Percentiles rank a stretch among this genome's conserved stretches.
Conservation (phyloP, 805 yeast genomes). For the Kazachstania martiniae region DNA sequence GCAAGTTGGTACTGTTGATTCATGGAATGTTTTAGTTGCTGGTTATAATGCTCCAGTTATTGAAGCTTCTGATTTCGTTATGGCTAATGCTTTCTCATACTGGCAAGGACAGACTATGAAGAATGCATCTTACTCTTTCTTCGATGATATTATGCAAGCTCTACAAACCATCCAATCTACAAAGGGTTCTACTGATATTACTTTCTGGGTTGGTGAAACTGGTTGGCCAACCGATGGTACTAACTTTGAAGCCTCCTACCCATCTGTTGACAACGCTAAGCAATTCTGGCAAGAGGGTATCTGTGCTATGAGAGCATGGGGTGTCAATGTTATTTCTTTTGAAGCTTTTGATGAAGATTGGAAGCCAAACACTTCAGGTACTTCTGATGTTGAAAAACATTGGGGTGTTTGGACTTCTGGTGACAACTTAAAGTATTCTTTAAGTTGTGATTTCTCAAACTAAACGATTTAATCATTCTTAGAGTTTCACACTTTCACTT, state of each 20-base stretch:
- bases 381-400: conserved; percentile 78
- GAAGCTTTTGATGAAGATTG: conserved; percentile 95
- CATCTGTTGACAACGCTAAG: conserved; percentile 64
- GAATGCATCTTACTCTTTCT: conserved; percentile 83
- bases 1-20: conserved; percentile 89
- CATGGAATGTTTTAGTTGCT: conserved; percentile 88
- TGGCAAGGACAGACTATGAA: conserved; percentile 92
- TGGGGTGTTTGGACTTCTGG: conserved; percentile 81
- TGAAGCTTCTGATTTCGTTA: conserved; percentile 71
- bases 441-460: conserved; percentile 36
- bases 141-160: conserved; percentile 97
- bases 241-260: conserved; percentile 51
- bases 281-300: conserved; percentile 79
- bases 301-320: conserved; percentile 94
- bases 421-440: conserved; percentile 35
- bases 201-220: conserved; percentile 95
- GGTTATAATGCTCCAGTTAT: conserved; percentile 63
- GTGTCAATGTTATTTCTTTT: conserved; percentile 81
- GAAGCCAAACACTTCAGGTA: conserved; percentile 88
- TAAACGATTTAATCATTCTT: background rate
- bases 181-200: conserved; percentile 78
- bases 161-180: conserved; percentile 74
- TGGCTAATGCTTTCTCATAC: conserved; percentile 94
- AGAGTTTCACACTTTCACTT: too few species aligned
- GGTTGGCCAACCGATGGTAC: conserved; percentile 94